A percentile compares a stretch with the other conserved stretches of the same genome.
Conservation (phyloP, 1,284 basidiomycete genomes). For the Ceratobasidium papillatum region DNA sequence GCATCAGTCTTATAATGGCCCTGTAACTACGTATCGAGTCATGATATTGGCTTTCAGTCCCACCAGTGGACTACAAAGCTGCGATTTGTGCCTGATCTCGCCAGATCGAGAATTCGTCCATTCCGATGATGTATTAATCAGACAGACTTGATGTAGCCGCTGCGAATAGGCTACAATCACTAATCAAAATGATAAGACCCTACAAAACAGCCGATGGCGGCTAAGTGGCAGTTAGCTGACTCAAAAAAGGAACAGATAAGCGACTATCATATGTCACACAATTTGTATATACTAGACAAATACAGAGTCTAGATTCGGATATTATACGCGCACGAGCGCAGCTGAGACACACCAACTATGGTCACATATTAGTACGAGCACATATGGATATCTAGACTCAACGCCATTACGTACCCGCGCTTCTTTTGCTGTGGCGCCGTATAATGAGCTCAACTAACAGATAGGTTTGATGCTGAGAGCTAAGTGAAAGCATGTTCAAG, state of each 20-base stretch:
- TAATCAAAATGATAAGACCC: too few relatives aligned
- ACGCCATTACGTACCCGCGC: neutral
- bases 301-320: neutral
- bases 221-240: neutral
- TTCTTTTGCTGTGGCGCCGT: neutral
- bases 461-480: neutral
- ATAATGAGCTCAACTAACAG: neutral
- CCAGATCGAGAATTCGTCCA: too few relatives aligned
- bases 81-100: too few relatives aligned
- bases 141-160: too few relatives aligned
- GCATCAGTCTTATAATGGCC: too few relatives aligned
- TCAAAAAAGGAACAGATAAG: neutral
- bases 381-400: neutral
- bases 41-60: too few relatives aligned
- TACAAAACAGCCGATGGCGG: too few relatives aligned
- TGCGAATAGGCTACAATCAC: too few relatives aligned
- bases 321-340: neutral
- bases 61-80: too few relatives aligned
- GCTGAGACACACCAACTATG: neutral
- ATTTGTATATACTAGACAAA: neutral
- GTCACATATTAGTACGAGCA: neutral
- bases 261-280: neutral
- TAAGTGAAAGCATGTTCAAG: too few relatives aligned
- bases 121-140: too few relatives aligned
- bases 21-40: too few relatives aligned